phyloP scores from a whole-genome alignment of 495 filamentous ascomycete species.

The Aspergillus campestris region DNA sequence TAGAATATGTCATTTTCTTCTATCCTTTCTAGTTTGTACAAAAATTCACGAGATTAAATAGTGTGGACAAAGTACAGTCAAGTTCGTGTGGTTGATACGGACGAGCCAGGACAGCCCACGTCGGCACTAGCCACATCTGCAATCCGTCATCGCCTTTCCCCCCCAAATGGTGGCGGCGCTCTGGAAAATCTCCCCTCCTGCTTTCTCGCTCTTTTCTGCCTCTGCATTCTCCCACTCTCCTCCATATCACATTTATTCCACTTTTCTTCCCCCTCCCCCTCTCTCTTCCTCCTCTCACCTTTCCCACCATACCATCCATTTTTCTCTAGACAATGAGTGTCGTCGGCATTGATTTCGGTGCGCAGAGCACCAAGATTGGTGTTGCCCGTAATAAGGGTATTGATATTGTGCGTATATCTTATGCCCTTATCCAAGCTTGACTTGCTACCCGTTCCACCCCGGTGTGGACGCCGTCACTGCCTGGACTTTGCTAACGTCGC shows the following conservation, averaged over 20 bases:
- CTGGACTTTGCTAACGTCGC: constrained; percentile 13
- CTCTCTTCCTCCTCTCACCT: constrained; percentile 13
- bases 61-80: neutral
- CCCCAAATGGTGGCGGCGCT: constrained; percentile 14
- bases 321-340: constrained; percentile 53
- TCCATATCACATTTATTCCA: constrained; percentile 13
- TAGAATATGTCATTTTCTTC: neutral
- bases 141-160: constrained; percentile 18
- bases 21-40: too few relatives aligned
- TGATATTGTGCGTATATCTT: constrained; percentile 78
- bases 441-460: neutral
- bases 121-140: constrained; percentile 8
- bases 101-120: constrained; percentile 14
- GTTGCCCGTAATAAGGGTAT: constrained; percentile 97
- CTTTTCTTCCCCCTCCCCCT: constrained; percentile 23
- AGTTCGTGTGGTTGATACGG: neutral
- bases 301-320: constrained; percentile 10
- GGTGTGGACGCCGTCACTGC: neutral
- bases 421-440: constrained; percentile 9
- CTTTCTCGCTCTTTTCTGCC: constrained; percentile 19
- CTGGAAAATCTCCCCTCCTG: constrained; percentile 39
- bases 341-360: constrained; percentile 91
- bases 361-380: constrained; percentile 93
- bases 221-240: constrained; percentile 13
- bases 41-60: too few relatives aligned